Evolutionary conservation across 2,329 filamentous ascomycete genomes (phyloP).

Genomic region (Sphaerulina populicola): DNA sequence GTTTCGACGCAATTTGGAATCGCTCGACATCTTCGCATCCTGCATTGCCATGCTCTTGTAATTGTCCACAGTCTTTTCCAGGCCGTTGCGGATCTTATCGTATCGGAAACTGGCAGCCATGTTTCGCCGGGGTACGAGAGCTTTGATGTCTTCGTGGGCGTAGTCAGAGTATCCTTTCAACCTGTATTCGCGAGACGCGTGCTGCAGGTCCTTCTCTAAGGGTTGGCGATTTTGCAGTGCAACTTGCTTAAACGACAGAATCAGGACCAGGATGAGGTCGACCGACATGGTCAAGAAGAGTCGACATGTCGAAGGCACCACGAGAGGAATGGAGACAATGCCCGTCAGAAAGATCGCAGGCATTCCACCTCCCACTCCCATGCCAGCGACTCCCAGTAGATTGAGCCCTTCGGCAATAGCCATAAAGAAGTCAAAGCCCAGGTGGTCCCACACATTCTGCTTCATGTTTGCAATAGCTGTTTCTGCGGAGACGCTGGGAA

Average conservation of each 20-base stretch:
- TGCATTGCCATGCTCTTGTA: conserved; percentile 23
- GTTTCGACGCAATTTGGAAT: not conserved
- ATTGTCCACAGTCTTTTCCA: conserved; percentile 16
- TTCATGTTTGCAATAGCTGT: conserved; percentile 19
- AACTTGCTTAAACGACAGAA: conserved; percentile 26
- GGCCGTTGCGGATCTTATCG: conserved; percentile 13
- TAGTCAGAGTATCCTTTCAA: conserved; percentile 18
- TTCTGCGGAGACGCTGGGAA: conserved; percentile 18
- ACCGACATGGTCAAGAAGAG: conserved; percentile 31
- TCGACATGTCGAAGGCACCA: conserved; percentile 29
- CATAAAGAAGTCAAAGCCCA: conserved; percentile 15
- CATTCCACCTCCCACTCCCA: conserved; percentile 23
- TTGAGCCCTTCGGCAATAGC: conserved; percentile 19
- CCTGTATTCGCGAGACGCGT: conserved; percentile 19
- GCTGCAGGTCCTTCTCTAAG: conserved; percentile 17
- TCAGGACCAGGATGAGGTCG: conserved; percentile 31
- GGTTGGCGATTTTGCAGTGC: conserved; percentile 11
- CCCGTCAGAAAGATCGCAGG: conserved; percentile 27
- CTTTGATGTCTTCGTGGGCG: conserved; percentile 19
- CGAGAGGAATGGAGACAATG: conserved; percentile 17
- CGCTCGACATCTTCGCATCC: conserved; percentile 15
- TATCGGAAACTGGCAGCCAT: conserved; percentile 17
- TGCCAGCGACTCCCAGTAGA: conserved; percentile 20
- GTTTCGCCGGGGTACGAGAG: conserved; percentile 17
- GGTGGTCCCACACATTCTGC: conserved; percentile 20